Evolutionary conservation across 495 filamentous ascomycete genomes (phyloP), one percentile per base, ranked within the genome.

Genomic region (Cercophora newfieldiana): DNA sequence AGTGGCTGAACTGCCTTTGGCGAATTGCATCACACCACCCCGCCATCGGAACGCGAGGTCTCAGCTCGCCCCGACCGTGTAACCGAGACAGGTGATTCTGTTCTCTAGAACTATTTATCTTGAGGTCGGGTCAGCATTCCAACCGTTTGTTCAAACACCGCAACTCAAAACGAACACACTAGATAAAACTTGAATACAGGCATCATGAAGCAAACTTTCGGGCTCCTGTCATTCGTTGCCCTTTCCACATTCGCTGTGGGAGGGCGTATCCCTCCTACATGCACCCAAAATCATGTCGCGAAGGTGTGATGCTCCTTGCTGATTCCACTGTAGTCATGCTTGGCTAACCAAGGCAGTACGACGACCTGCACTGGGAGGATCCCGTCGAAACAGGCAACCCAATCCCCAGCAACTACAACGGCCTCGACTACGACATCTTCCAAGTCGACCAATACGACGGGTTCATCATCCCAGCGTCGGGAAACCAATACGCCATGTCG

Each of bases 341-440:
- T 26, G 21, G 50, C 50, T 53, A n/a, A 53, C 14, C 7, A 14
- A 26, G 7, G 54, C 47, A 63, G 61, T 63, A 63, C 26, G 61
- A 55, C n/a, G 61, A 63, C 3, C 61, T 63, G 24, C 24, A 7
- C 28, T 63, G 47, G 61, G 25, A 63, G n/a, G 61, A 63, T 24
- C 48, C 48, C 22, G 8, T 57, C 25, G 54, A 53, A 22, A 63
- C 61, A 3, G 37, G 37, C 48, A 63, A 63, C 49, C 61, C 49
- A 2, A 49, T 63, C 50, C 61, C 47, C 25, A 1, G 3, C 8
- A 30, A 30, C 61, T 54, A 54, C 49, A 63, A 63, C 19, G 47
- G 25, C 29, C 61, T 63, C 22, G 48, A 54, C 47, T 63, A 63
- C 61, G 25, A 28, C 61, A 63, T 63, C 61, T 63, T 63, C 61